A percentile compares a stretch with the other conserved stretches of the same genome.
Conservation (phyloP, 208 protist genomes). For the Acanthamoeba polyphaga region DNA sequence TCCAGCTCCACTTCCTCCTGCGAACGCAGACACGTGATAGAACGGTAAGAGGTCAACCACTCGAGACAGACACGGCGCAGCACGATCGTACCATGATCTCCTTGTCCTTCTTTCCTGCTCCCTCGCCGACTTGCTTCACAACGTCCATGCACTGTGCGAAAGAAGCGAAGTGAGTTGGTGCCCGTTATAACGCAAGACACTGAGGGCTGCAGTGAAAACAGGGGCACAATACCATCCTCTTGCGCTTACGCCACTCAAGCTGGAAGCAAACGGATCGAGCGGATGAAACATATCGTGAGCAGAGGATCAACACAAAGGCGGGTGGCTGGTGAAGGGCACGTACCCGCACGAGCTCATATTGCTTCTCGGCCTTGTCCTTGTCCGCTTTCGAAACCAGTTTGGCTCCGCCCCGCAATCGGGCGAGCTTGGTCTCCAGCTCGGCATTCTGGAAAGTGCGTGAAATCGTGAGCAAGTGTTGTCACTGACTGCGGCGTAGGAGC, state of each 20-base stretch:
- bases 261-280: background rate
- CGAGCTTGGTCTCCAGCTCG: slow-evolving; percentile 49
- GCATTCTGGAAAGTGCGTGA: background rate
- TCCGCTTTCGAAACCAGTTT: slow-evolving; percentile 65
- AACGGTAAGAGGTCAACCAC: background rate
- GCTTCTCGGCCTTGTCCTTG: slow-evolving; percentile 62
- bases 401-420: background rate
- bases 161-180: too few species aligned
- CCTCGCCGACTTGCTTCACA: slow-evolving; percentile 35
- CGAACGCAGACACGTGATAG: background rate
- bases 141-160: slow-evolving; percentile 63
- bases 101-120: slow-evolving; percentile 34
- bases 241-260: slow-evolving; percentile 42
- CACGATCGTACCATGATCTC: slow-evolving; percentile 1
- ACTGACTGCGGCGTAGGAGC: background rate
- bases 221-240: background rate
- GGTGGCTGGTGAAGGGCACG: background rate
- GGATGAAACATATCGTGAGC: background rate
- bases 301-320: background rate
- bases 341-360: slow-evolving; percentile 19
- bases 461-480: background rate
- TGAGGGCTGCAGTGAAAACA: background rate
- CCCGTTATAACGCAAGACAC: background rate
- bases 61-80: background rate
- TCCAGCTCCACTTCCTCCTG: slow-evolving; percentile 50